Conservation (phyloP, 202 grass and related monocot genomes). For the Saccharum hybrid region DNA sequence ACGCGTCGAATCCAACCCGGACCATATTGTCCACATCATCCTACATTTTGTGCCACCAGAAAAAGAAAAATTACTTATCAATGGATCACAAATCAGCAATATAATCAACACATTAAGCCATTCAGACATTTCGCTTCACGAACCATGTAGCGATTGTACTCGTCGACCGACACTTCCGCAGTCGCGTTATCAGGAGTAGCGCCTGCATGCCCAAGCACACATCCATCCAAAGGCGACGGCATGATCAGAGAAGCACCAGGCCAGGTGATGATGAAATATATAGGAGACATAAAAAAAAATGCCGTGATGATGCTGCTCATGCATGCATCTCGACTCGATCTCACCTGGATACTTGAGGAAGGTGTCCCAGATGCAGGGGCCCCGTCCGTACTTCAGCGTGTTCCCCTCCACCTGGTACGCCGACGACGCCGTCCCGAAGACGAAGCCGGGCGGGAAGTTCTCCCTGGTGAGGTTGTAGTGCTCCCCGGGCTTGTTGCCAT, state of each 20-base stretch:
- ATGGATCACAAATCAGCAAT: background rate
- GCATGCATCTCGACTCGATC: background rate
- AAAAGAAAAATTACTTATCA: background rate
- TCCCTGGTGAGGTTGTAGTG: constrained; percentile 29
- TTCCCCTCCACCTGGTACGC: constrained; percentile 92
- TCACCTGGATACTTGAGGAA: constrained; percentile 64
- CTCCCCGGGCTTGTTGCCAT: constrained; percentile 23
- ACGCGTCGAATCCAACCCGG: constrained; percentile 63
- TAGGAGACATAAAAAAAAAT: background rate
- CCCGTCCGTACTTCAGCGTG: constrained; percentile 57
- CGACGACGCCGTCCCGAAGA: constrained; percentile 74
- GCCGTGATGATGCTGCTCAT: background rate
- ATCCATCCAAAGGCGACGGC: too few species aligned
- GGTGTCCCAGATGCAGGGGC: constrained; percentile 74
- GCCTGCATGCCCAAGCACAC: constrained; percentile 26
- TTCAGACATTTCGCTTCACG: background rate
- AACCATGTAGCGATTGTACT: constrained; percentile 72
- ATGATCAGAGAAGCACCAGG: background rate
- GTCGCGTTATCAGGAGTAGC: constrained; percentile 52
- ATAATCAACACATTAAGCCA: background rate
- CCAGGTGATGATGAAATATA: background rate
- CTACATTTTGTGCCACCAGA: constrained; percentile 14
- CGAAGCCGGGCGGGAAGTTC: constrained; percentile 68
- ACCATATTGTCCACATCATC: constrained; percentile 74
- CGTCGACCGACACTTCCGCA: constrained; percentile 61